Base-by-base conservation (phyloP, 345 rosid species). In the Eucalyptus sp. region DNA sequence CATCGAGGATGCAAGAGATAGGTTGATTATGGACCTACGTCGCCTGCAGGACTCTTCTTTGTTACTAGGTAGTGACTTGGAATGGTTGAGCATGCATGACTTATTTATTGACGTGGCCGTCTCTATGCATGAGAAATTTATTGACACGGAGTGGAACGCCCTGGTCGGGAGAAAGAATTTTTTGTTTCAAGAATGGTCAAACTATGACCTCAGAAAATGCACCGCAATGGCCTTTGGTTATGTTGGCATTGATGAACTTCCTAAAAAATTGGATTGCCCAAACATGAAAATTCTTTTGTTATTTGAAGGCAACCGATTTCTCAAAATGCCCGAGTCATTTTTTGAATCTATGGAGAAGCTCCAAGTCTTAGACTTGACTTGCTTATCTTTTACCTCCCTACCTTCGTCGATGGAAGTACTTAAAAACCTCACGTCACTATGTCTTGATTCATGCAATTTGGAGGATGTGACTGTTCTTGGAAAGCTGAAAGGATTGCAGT, bases 391-490 rank as follows among this genome's bases (percentile, higher is more conserved):
- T 1, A 17, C 56, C 22, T 17, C 22, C 2, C 24, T 52, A 6
- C 56, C 56, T 52, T 17, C 56, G 2, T 16, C 56, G 9, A 52
- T 52, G 1, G 8, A 52, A 8, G 17, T 52, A 2, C 56, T 52
- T 3, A 4, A 52, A 18, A 16, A 52, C 0, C 56, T 52, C 22
- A 52, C 1, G 2, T 52, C 56, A 3, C 24, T 52, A 7, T 2
- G 4, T 17, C 56, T 52, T 1, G 22, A 17, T 7, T 0, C 0
- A 0, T 52, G 56, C 56, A 3, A 3, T 7, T 1, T 52, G 2
- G 9, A 56, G 5, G 60, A 56, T 22, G 60, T 56, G 25, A 8
- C 60, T 29, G 0, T 0, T 13, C 71, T 62, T 29, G 37, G 71
- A 62, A 62, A 29, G 18, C 5, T 62, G 0, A 62, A 29, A 29